Evolutionary conservation across 116 monocot genomes (phyloP), one percentile per base, ranked within the genome.

Genomic region (Trichopus zeylanicus): DNA sequence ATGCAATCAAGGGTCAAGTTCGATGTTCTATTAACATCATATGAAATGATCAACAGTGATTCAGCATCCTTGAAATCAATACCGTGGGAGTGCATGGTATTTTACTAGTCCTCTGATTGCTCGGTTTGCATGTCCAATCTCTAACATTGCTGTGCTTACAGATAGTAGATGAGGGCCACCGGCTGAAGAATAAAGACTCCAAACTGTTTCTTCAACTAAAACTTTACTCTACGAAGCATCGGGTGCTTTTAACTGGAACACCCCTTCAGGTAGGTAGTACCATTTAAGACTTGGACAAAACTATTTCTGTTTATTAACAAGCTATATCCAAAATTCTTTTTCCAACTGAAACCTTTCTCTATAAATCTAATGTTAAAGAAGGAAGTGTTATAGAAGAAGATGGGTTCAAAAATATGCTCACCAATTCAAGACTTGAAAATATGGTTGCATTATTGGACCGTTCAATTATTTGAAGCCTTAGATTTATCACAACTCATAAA

Each of bases 101-200:
- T 58, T 34, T 33, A 37, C 37, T 62, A 10, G 10, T 11, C 25
- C 46, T 31, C 29, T 29, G 5, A 19, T 27, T 12, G 3, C 19
- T 29, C 7, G 24, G 32, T 63, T 70, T 62, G 48, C 19, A 42
- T 55, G 25, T 30, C 26, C 46, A 15, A 15, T 33, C 24, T 27
- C 53, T 47, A n/a, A 58, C 46, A 29, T 53, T 25, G n/a, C 29
- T 12, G 24, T 57, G 2, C 60, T 62, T 1, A 23, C 52, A 97
- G 97, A 82, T 97, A 75, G 97, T 97, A 48, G 97, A 97, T 75
- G 97, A 97, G 73, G 97, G 97, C 20, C 97, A 97, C 35, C 84
- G 97, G 20, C 77, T 97, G 24, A 97, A 97, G 67, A 97, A 97
- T 53, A 97, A 97, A 73, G 97, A 97, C 55, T 97, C 97, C 12